phyloP scores from a whole-genome alignment of 768 basidiomycete species.

The Mycena vitilis region DNA sequence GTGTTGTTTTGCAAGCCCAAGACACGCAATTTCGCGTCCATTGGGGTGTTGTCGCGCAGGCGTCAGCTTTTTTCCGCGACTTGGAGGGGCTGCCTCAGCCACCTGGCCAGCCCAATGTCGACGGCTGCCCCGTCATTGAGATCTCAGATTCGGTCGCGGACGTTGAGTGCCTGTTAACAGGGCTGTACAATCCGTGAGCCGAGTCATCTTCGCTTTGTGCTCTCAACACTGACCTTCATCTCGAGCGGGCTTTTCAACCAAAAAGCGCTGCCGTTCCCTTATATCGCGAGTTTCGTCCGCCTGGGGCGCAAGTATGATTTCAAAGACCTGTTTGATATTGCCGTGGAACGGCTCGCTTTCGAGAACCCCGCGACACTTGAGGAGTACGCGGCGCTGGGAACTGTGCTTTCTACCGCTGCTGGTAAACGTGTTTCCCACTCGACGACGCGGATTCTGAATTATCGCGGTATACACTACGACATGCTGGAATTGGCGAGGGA shows the following conservation, averaged over 20 bases:
- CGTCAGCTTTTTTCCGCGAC: constrained; percentile 41
- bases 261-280: neutral
- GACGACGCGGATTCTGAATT: neutral
- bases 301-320: constrained; percentile 24
- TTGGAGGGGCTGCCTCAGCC: constrained; percentile 40
- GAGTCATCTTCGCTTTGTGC: neutral
- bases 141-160: constrained; percentile 1
- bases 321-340: neutral
- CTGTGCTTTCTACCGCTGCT: neutral
- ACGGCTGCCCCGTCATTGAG: constrained; percentile 22
- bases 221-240: neutral
- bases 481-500: constrained; percentile 13
- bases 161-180: constrained; percentile 2
- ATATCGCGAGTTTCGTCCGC: constrained; percentile 1
- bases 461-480: constrained; percentile 8
- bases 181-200: constrained; percentile 19
- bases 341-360: constrained; percentile 1
- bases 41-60: constrained; percentile 36
- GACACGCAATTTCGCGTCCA: constrained; percentile 25
- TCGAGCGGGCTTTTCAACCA: neutral
- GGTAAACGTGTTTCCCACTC: neutral
- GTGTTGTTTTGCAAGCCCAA: constrained; percentile 19
- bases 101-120: constrained; percentile 9
- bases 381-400: neutral
- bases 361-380: constrained; percentile 9